phyloP scores from a whole-genome alignment of 2,329 filamentous ascomycete genomes.

The Paecilomyces dactylethromorphus region DNA sequence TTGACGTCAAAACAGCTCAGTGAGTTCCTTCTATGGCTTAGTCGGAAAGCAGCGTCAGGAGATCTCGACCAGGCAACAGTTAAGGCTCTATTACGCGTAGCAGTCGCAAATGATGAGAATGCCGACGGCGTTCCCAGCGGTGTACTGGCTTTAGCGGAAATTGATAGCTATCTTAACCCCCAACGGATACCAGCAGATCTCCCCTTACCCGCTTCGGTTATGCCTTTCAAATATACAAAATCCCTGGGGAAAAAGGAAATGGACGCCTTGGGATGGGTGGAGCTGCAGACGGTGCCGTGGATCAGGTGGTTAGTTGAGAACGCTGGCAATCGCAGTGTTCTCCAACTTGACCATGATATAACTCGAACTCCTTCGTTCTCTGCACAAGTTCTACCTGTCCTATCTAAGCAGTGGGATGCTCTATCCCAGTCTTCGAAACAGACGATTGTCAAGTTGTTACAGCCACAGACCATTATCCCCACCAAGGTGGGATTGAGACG shows the following conservation, averaged over 20 bases:
- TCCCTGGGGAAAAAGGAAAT: slow-evolving; percentile 61
- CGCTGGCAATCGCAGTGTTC: slow-evolving; percentile 48
- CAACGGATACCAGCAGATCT: slow-evolving; percentile 73
- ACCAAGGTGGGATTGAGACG: slow-evolving; percentile 86
- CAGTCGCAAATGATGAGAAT: slow-evolving; percentile 51
- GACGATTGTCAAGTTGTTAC: slow-evolving; percentile 58
- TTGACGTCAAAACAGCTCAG: slow-evolving; percentile 70
- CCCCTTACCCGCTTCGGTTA: slow-evolving; percentile 72
- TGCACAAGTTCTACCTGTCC: slow-evolving; percentile 64
- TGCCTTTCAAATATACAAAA: slow-evolving; percentile 78
- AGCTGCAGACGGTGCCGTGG: slow-evolving; percentile 82
- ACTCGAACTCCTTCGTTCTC: slow-evolving; percentile 68
- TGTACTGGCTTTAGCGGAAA: slow-evolving; percentile 69
- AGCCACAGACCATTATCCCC: slow-evolving; percentile 69
- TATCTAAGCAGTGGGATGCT: slow-evolving; percentile 90
- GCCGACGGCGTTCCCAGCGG: slow-evolving; percentile 55
- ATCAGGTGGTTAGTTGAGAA: slow-evolving; percentile 71
- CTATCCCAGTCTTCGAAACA: slow-evolving; percentile 60
- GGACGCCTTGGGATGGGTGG: slow-evolving; percentile 76
- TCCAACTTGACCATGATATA: slow-evolving; percentile 61
- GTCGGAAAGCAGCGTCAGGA: slow-evolving; percentile 61
- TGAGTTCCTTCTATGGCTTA: slow-evolving; percentile 80
- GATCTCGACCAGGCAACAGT: slow-evolving; percentile 66
- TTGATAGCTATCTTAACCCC: slow-evolving; percentile 69
- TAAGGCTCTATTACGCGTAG: slow-evolving; percentile 67